Evolutionary conservation across 2,329 filamentous ascomycete genomes (phyloP).

Genomic region (Aspergillus sp.): DNA sequence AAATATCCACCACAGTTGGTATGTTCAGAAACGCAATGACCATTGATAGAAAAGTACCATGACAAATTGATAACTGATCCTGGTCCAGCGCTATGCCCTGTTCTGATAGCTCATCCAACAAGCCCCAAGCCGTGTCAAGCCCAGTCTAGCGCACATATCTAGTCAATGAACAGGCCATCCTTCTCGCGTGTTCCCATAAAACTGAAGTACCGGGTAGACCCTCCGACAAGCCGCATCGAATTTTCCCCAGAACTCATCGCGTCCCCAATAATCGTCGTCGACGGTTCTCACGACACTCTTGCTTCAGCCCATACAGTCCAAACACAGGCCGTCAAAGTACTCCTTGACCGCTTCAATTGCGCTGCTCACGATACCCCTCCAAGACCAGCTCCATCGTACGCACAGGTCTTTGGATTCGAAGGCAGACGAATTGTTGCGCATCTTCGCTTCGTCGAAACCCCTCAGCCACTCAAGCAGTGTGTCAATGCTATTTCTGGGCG

Average conservation of each 20-base stretch:
- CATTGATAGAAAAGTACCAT: too few relatives aligned
- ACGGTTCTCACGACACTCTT: neutral
- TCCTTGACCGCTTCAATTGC: neutral
- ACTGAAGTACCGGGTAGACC: neutral
- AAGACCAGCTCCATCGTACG: neutral
- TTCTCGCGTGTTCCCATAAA: neutral
- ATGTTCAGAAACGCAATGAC: too few relatives aligned
- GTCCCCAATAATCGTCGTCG: neutral
- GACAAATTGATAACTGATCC: too few relatives aligned
- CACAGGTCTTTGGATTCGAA: neutral
- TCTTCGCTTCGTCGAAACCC: neutral
- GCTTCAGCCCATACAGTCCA: constrained; percentile 7
- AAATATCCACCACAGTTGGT: too few relatives aligned
- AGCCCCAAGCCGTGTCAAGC: too few relatives aligned
- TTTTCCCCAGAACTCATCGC: neutral
- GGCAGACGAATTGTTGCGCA: neutral
- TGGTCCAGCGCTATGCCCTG: too few relatives aligned
- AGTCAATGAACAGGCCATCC: neutral
- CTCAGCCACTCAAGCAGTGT: neutral
- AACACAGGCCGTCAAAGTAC: constrained; percentile 10
- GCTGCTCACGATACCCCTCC: neutral
- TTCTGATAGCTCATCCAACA: too few relatives aligned
- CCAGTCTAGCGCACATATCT: neutral
- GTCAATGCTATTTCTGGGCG: neutral
- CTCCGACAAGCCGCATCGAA: neutral